phyloP scores from a whole-genome alignment of 2,329 filamentous ascomycete species.

The Xylariaceae sp. region DNA sequence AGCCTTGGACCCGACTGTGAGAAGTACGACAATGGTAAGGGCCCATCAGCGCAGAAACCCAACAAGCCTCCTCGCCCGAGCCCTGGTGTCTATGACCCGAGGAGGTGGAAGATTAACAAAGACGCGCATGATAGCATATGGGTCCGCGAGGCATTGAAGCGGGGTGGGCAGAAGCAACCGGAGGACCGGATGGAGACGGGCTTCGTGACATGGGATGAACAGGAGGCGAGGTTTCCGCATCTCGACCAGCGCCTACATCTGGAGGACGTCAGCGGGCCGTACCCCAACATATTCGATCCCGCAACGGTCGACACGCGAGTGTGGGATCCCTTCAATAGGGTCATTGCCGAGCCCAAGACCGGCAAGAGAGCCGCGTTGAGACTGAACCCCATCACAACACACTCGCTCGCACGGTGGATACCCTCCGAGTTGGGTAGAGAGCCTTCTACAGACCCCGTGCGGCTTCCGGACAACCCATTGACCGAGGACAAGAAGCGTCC shows the following conservation, averaged over 20 bases:
- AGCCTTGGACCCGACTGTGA: no score
- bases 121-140: constrained; percentile 13
- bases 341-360: constrained; percentile 16
- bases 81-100: constrained; percentile 24
- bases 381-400: constrained; percentile 26
- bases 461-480: constrained; percentile 15
- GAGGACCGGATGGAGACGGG: constrained; percentile 23
- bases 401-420: constrained; percentile 30
- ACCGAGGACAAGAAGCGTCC: constrained; percentile 9
- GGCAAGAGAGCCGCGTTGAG: constrained; percentile 12
- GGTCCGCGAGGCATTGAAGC: not conserved
- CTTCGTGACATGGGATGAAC: constrained; percentile 29
- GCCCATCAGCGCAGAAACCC: not conserved
- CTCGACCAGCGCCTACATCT: constrained; percentile 16
- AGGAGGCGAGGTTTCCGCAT: constrained; percentile 26
- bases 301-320: constrained; percentile 7
- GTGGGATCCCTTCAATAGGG: constrained; percentile 32
- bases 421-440: not conserved
- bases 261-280: not conserved
- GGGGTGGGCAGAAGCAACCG: constrained; percentile 8
- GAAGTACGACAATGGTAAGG: not conserved
- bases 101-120: constrained; percentile 19
- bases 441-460: constrained; percentile 19
- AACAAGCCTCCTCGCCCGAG: constrained; percentile 19
- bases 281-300: constrained; percentile 13